Percentiles rank a stretch among this genome's conserved stretches.
These are phyloP conservation scores for Halophytophthora polymorphica DNA, from an alignment of 352 stramenopile species.

Conservation along the genomic window DNA sequence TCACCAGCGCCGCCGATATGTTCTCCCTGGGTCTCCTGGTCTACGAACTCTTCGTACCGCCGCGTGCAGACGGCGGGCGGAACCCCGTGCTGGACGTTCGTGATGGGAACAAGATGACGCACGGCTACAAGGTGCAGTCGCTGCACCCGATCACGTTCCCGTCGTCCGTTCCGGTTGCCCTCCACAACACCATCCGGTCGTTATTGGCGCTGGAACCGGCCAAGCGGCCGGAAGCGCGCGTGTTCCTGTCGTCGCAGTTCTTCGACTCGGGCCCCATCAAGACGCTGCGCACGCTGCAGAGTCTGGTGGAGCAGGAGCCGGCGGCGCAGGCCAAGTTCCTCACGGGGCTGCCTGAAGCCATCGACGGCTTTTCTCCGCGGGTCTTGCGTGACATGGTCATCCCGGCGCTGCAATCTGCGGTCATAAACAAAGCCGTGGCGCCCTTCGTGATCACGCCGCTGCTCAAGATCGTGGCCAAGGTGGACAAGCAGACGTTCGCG, in stretches of 20 bases:
- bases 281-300: conserved; percentile 76
- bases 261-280: conserved; percentile 87
- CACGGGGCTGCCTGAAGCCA: conserved; percentile 60
- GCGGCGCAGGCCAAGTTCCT: conserved; percentile 81
- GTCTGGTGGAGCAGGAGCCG: conserved; percentile 79
- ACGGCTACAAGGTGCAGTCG: conserved; percentile 88
- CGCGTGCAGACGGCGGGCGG: conserved; percentile 71
- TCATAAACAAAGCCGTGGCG: conserved; percentile 86
- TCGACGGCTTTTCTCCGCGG: conserved; percentile 75
- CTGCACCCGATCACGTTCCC: conserved; percentile 85
- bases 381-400: conserved; percentile 85
- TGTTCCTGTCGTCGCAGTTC: conserved; percentile 80
- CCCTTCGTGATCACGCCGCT: conserved; percentile 87
- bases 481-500: conserved; percentile 83
- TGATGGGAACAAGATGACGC: conserved; percentile 88
- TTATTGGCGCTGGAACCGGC: conserved; percentile 60
- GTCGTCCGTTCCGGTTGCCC: conserved; percentile 60
- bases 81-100: conserved; percentile 79
- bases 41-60: conserved; percentile 82
- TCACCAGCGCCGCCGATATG: conserved; percentile 80
- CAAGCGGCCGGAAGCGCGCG: conserved; percentile 63
- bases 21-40: conserved; percentile 83
- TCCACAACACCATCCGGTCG: conserved; percentile 85
- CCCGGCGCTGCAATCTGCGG: conserved; percentile 66
- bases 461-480: conserved; percentile 85